Base-by-base conservation (phyloP, 2,329 filamentous ascomycete genomes). In the Conoideocrella luteorostrata region DNA sequence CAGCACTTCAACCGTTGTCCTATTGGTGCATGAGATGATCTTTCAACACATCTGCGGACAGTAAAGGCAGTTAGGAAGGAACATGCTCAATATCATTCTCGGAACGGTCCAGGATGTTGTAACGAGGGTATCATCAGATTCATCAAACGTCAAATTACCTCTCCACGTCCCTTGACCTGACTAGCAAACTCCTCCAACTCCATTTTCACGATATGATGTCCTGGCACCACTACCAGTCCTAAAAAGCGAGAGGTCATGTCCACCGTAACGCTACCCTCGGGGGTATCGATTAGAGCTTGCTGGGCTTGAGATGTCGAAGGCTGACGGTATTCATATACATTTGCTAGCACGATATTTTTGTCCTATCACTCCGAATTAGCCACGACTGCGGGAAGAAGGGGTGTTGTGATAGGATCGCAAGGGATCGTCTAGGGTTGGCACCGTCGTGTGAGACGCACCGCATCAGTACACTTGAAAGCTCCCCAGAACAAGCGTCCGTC, bases 381-480 rank as follows among this genome's bases (percentile, higher is more conserved):
- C n/a, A n/a, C n/a, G n/a, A n/a, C n/a, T n/a, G n/a, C n/a, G n/a
- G n/a, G n/a, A n/a, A n/a, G n/a, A n/a, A n/a, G n/a, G n/a, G n/a
- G n/a, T n/a, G n/a, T n/a, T n/a, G n/a, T n/a, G n/a, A n/a, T n/a
- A n/a, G n/a, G n/a, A n/a, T n/a, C n/a, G n/a, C n/a, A n/a, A n/a
- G n/a, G n/a, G n/a, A n/a, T n/a, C n/a, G n/a, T n/a, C n/a, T n/a
- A n/a, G n/a, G n/a, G n/a, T n/a, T n/a, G n/a, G n/a, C n/a, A n/a
- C n/a, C n/a, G n/a, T n/a, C n/a, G 17, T 22, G n/a, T 22, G 13
- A n/a, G 28, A 72, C 77, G 40, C 68, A 94, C 89, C 47, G 85
- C 81, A 70, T 98, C 93, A 23, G 90, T 96, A 70, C 93, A 98
- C 66, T 94, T 96, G 68, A 98, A 86, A 50, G 82, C 76, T 17